These are phyloP conservation scores for Ottelia alismoides DNA, from an alignment of 106 monocot genomes.

Conservation along the genomic window DNA sequence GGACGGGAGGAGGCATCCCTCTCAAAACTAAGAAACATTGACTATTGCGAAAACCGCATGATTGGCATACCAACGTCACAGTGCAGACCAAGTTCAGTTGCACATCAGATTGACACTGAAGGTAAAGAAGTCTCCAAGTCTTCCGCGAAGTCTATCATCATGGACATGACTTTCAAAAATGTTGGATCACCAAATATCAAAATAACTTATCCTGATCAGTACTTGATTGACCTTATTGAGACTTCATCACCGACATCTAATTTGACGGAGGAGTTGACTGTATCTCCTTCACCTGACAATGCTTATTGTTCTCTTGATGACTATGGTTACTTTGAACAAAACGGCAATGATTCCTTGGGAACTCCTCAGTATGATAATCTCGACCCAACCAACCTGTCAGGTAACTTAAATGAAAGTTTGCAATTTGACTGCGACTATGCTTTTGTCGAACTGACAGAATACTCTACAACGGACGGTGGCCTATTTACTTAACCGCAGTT, in stretches of 20 bases:
- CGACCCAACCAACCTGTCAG: slow-evolving; percentile 10
- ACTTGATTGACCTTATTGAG: slow-evolving; percentile 3
- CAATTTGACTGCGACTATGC: slow-evolving; percentile 36
- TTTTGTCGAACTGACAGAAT: slow-evolving; percentile 34
- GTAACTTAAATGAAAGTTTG: slow-evolving; percentile 45
- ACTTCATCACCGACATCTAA: slow-evolving; percentile 22
- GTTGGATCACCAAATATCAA: background rate
- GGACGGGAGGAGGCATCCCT: too few species aligned
- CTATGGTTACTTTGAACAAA: slow-evolving; percentile 44
- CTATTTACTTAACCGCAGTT: slow-evolving; percentile 44
- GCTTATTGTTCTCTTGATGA: slow-evolving; percentile 30
- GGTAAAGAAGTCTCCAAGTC: slow-evolving; percentile 34
- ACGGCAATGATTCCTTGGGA: slow-evolving; percentile 33
- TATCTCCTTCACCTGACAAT: slow-evolving; percentile 42
- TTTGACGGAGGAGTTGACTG: slow-evolving; percentile 20
- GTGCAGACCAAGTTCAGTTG: too few species aligned
- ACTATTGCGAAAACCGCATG: too few species aligned
- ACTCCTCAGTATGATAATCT: slow-evolving; percentile 28
- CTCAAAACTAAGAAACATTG: too few species aligned
- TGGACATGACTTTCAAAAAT: slow-evolving; percentile 2
- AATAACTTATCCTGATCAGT: slow-evolving; percentile 15
- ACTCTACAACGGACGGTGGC: slow-evolving; percentile 33
- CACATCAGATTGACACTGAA: slow-evolving; percentile 26
- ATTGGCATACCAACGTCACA: too few species aligned
- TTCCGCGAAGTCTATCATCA: slow-evolving; percentile 18